Conservation (phyloP, 352 stramenopile species). For the Phytophthora capsici region DNA sequence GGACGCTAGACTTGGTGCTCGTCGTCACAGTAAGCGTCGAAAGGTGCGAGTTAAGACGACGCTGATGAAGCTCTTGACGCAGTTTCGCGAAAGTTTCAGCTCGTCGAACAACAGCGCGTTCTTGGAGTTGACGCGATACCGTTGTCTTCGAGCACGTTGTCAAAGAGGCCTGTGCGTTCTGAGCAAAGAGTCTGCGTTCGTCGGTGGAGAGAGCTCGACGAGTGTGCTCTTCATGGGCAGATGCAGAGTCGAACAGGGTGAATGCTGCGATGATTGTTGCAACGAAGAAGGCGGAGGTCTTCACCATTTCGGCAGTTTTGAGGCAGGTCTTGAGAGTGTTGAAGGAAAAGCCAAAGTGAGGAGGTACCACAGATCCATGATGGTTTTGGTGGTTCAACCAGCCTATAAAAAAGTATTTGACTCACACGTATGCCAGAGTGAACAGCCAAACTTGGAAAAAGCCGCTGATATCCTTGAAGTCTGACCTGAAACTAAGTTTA, state of each 20-base stretch:
- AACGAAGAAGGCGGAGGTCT: conserved; percentile 3
- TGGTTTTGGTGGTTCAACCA: no score
- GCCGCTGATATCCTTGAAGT: no score
- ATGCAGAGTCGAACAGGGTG: neutral
- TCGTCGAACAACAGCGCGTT: conserved; percentile 18
- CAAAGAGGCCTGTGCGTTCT: conserved; percentile 13
- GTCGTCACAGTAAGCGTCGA: neutral
- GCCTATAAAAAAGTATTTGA: no score
- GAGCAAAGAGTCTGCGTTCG: conserved; percentile 16
- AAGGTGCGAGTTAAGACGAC: conserved; percentile 13
- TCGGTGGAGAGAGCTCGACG: conserved; percentile 9
- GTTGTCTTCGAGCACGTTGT: conserved; percentile 3
- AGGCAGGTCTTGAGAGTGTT: neutral
- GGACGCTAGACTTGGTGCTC: conserved; percentile 10
- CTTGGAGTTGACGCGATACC: conserved; percentile 17
- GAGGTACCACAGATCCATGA: no score
- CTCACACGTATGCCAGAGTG: no score
- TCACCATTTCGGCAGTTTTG: conserved; percentile 13
- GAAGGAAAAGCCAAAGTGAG: neutral
- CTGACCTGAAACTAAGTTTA: no score
- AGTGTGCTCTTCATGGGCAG: conserved; percentile 5
- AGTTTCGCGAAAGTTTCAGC: conserved; percentile 18
- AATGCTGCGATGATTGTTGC: conserved; percentile 10
- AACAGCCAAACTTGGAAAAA: no score
- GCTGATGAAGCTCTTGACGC: conserved; percentile 14